A percentile compares a stretch with the other conserved stretches of the same genome.
Evolutionary conservation across 495 filamentous ascomycete species (phyloP).

Genomic region (Physcia stellaris): DNA sequence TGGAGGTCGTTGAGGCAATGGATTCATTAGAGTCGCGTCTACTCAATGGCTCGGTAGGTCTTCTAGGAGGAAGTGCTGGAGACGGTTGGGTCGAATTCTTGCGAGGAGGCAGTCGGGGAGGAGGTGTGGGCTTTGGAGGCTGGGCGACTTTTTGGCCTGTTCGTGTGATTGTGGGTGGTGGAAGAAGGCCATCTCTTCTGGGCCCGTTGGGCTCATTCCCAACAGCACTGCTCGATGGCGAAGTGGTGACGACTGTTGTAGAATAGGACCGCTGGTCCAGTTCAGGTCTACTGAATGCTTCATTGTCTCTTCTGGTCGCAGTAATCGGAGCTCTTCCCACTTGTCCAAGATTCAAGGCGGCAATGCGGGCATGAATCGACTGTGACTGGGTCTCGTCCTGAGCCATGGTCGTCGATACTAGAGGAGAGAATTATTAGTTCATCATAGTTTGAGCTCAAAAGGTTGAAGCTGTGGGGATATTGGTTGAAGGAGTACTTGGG

Average conservation of each 20-base stretch:
- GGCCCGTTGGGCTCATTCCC: slow-evolving; percentile 32
- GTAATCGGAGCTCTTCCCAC: slow-evolving; percentile 28
- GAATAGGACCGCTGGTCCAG: slow-evolving; percentile 27
- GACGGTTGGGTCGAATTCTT: slow-evolving; percentile 26
- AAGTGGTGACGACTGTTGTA: slow-evolving; percentile 27
- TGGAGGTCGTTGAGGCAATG: slow-evolving; percentile 17
- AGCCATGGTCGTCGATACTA: slow-evolving; percentile 14
- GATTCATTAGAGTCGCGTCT: slow-evolving; percentile 23
- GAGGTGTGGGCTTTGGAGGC: slow-evolving; percentile 31
- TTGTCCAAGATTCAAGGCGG: slow-evolving; percentile 43
- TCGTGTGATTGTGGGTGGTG: slow-evolving; percentile 19
- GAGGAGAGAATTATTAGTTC: not conserved
- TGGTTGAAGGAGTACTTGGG: too few species aligned
- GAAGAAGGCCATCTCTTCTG: slow-evolving; percentile 17
- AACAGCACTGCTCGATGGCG: slow-evolving; percentile 18
- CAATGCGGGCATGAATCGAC: slow-evolving; percentile 46
- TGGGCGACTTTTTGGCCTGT: slow-evolving; percentile 15
- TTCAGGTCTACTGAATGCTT: slow-evolving; percentile 13
- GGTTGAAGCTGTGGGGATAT: too few species aligned
- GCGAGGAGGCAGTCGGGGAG: slow-evolving; percentile 30
- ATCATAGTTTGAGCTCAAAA: too few species aligned
- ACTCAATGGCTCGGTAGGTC: slow-evolving; percentile 27
- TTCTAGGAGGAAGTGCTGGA: slow-evolving; percentile 27
- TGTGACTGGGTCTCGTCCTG: slow-evolving; percentile 29
- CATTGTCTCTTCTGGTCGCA: slow-evolving; percentile 23